phyloP scores from a whole-genome alignment of 345 rosid genomes.

The Syzygium jambos region DNA sequence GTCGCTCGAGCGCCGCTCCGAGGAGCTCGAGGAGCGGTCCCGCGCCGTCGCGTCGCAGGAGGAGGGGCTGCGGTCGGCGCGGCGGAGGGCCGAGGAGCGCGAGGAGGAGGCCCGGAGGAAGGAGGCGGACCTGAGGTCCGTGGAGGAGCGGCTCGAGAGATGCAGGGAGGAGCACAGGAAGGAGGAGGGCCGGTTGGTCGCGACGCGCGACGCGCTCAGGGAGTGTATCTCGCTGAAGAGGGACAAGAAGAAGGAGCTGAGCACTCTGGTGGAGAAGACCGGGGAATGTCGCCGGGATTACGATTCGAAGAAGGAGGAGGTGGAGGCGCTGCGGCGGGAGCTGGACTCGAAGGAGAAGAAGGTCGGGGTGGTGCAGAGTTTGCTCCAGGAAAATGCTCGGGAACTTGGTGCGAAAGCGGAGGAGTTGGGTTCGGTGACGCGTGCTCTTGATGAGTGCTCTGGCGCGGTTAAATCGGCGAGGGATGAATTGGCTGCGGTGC shows the following conservation, averaged over 20 bases:
- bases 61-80: not conserved
- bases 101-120: not conserved
- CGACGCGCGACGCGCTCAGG: not conserved
- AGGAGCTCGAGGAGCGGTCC: not conserved
- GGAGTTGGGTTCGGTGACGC: not conserved
- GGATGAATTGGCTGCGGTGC: conserved; percentile 4
- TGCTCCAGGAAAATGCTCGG: not conserved
- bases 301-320: not conserved
- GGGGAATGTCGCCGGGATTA: not conserved
- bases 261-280: not conserved
- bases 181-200: not conserved
- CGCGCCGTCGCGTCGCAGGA: not conserved
- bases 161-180: not conserved
- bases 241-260: not conserved
- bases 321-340: not conserved
- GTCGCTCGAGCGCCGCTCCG: not conserved
- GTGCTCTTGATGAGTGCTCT: not conserved
- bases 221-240: not conserved
- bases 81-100: not conserved
- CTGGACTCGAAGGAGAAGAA: not conserved
- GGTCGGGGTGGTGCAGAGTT: not conserved
- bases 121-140: conserved; percentile 1
- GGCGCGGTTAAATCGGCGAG: not conserved
- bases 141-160: not conserved
- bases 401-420: not conserved